Evolutionary conservation across 2,329 filamentous ascomycete species (phyloP).

Genomic region (Thyridium curvatum): DNA sequence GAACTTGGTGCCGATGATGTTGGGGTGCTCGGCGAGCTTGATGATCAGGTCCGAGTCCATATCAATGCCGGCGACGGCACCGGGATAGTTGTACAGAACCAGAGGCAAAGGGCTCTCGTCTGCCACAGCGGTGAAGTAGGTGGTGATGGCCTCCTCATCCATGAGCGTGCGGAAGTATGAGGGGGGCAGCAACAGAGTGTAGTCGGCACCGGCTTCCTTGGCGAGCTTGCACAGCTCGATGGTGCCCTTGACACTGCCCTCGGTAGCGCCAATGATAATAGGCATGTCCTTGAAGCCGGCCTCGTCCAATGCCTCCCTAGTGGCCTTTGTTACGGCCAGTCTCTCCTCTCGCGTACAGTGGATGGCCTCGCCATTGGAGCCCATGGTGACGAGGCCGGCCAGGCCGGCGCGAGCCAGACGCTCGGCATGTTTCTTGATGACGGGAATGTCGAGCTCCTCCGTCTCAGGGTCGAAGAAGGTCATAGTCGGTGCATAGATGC

Average conservation of each 20-base stretch:
- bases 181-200: slow-evolving; percentile 71
- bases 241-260: slow-evolving; percentile 77
- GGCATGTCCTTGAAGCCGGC: slow-evolving; percentile 72
- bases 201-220: slow-evolving; percentile 67
- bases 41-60: slow-evolving; percentile 43
- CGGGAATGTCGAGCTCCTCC: slow-evolving; percentile 75
- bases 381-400: slow-evolving; percentile 78
- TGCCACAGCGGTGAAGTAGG: slow-evolving; percentile 37
- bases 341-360: slow-evolving; percentile 79
- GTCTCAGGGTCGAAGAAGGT: slow-evolving; percentile 83
- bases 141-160: slow-evolving; percentile 65
- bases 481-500: slow-evolving; percentile 85
- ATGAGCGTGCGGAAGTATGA: slow-evolving; percentile 77
- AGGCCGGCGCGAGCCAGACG: slow-evolving; percentile 73
- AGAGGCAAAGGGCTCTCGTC: slow-evolving; percentile 41
- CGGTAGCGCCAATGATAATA: slow-evolving; percentile 76
- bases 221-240: slow-evolving; percentile 66
- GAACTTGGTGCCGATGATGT: slow-evolving; percentile 48
- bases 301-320: slow-evolving; percentile 73
- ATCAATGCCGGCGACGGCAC: slow-evolving; percentile 44
- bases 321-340: slow-evolving; percentile 66
- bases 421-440: slow-evolving; percentile 74
- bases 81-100: slow-evolving; percentile 50
- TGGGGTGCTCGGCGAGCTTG: slow-evolving; percentile 39
- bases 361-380: slow-evolving; percentile 84